Base-by-base conservation (phyloP, 768 basidiomycete species). In the Amanita pseudoporphyria region DNA sequence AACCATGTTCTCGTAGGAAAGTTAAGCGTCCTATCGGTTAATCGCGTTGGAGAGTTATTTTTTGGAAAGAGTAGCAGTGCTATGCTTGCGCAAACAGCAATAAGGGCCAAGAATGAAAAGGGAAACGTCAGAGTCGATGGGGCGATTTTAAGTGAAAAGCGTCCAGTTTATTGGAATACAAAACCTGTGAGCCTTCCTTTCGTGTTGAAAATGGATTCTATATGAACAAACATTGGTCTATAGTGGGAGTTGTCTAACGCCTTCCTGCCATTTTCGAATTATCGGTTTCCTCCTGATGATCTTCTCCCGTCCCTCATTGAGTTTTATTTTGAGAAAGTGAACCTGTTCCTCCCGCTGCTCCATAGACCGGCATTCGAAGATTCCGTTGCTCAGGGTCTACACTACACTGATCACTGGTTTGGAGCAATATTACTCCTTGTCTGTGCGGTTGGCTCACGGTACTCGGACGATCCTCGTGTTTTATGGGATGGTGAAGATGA, bases 311-410 rank as follows among this genome's bases (percentile, higher is more conserved):
- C 55, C 0, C 71, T 93, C 36, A 63, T 88, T 33, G 71, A 82
- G 28, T 63, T 78, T 18, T 91, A 84, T 57, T 95, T 93, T 59
- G 52, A 53, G 1, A 53, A 73, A 28, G 49, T 72, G 52, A 85
- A 90, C 57, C 52, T 71, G 12, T 67, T 74, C 47, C 57, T 76
- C 0, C 87, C 89, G 1, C 69, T 93, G 2, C 68, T 95, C 3
- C 89, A 92, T 56, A 74, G 79, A 2, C 80, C 80, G 0, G 76
- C 77, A 3, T 90, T 93, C 55, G 72, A 81, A 31, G 65, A 67
- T 21, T 66, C 70, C 12, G 56, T 83, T 18, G 56, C 54, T 1
- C 70, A 75, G 3, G 73, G 73, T 0, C 56, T 79, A 2, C 79
- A 87, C 56, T 58, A 70, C 13, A 62, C 56, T 1, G 70, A 86